These are phyloP conservation scores for Arthroderma sp. DNA, from an alignment of 2,329 filamentous ascomycete species.

Conservation along the genomic window DNA sequence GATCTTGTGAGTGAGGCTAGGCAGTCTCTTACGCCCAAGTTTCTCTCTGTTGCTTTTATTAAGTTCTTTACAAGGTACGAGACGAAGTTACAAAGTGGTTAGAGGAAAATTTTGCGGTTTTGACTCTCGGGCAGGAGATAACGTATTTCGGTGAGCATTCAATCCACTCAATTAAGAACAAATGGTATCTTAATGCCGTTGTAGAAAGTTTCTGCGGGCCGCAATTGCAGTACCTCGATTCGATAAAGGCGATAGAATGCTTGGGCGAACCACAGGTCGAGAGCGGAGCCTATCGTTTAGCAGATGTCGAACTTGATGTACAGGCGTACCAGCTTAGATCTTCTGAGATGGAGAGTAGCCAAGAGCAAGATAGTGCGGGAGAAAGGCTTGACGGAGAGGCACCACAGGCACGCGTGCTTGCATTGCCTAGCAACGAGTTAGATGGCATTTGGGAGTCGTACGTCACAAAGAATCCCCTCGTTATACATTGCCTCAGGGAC, in stretches of 20 bases:
- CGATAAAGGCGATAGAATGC: conserved; percentile 28
- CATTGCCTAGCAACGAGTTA: conserved; percentile 27
- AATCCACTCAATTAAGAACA: background rate
- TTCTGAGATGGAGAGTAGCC: conserved; percentile 8
- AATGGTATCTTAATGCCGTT: background rate
- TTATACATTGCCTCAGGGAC: background rate
- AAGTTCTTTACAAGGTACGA: conserved; percentile 16
- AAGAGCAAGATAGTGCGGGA: conserved; percentile 8
- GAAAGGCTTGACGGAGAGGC: conserved; percentile 15
- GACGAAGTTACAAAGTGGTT: conserved; percentile 27
- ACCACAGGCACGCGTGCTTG: conserved; percentile 21
- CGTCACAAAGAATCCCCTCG: conserved; percentile 1
- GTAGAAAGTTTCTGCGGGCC: conserved; percentile 16
- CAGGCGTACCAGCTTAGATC: conserved; percentile 29
- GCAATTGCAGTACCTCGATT: conserved; percentile 19
- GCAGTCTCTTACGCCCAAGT: background rate
- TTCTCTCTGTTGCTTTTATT: background rate
- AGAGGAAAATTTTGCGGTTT: conserved; percentile 19
- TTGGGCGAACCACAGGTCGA: conserved; percentile 15
- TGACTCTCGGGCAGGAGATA: conserved; percentile 24
- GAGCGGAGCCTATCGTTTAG: conserved; percentile 18
- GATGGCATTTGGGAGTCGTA: conserved; percentile 34
- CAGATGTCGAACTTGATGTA: conserved; percentile 28
- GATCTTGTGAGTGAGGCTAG: conserved; percentile 16
- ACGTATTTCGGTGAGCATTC: conserved; percentile 16